phyloP scores from a whole-genome alignment of 1,139 yeast species.

The Nakaseomyces sp. region DNA sequence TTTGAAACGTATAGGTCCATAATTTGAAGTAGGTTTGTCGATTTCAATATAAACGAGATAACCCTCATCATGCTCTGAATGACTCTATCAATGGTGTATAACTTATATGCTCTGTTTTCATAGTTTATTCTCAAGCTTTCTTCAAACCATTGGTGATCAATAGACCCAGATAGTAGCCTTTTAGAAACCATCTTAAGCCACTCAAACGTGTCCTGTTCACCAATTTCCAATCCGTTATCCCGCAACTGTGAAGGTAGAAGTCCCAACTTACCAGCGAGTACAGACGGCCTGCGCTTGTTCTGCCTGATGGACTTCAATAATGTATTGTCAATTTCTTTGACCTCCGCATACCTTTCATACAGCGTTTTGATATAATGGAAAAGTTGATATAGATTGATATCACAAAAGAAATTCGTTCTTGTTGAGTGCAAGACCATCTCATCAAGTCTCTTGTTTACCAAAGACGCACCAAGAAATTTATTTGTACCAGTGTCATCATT shows the following conservation, averaged over 20 bases:
- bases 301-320: constrained; percentile 59
- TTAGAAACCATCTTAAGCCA: constrained; percentile 67
- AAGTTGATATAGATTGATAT: constrained; percentile 81
- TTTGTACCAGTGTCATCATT: not conserved
- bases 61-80: constrained; percentile 65
- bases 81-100: constrained; percentile 86
- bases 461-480: constrained; percentile 45
- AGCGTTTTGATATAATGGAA: constrained; percentile 78
- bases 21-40: constrained; percentile 71
- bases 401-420: constrained; percentile 71
- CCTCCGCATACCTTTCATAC: constrained; percentile 70
- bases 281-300: constrained; percentile 58
- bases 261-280: constrained; percentile 83
- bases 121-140: constrained; percentile 89
- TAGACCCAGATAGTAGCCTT: constrained; percentile 72
- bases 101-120: constrained; percentile 79
- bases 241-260: constrained; percentile 73
- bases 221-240: constrained; percentile 50
- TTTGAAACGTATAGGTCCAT: constrained; percentile 75
- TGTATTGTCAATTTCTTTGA: constrained; percentile 55
- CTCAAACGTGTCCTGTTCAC: constrained; percentile 37
- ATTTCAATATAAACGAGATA: constrained; percentile 61
- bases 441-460: constrained; percentile 29
- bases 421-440: constrained; percentile 16
- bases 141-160: constrained; percentile 90